These are phyloP conservation scores for Ogataea kodamae DNA, from an alignment of 805 yeast genomes.

Conservation along the genomic window DNA sequence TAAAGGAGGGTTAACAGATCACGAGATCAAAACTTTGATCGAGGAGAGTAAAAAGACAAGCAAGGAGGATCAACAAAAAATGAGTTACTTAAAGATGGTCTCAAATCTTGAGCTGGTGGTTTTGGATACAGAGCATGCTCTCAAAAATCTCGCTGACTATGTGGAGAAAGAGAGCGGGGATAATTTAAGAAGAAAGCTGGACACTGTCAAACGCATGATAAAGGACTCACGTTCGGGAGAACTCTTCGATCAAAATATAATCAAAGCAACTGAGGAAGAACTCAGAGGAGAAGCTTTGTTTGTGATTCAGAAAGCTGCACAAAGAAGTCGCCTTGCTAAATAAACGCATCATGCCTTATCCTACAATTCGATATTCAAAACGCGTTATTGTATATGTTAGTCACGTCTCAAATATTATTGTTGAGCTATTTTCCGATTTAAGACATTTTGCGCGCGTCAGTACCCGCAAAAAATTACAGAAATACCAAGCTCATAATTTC, in stretches of 20 bases:
- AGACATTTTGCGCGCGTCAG: conserved; percentile 10
- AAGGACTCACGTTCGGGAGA: conserved; percentile 30
- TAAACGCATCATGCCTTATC: too few species aligned
- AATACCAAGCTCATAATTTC: not conserved
- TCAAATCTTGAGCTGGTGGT: conserved; percentile 47
- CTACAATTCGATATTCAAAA: too few species aligned
- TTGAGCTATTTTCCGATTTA: conserved; percentile 5
- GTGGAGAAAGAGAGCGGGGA: conserved; percentile 18
- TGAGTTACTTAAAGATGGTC: conserved; percentile 66
- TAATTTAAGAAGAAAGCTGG: conserved; percentile 20
- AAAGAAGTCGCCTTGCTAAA: conserved; percentile 18
- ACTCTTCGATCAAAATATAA: conserved; percentile 27
- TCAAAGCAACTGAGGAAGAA: conserved; percentile 36
- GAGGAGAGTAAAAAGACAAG: conserved; percentile 86
- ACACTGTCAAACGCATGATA: conserved; percentile 29
- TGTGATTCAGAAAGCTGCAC: conserved; percentile 29
- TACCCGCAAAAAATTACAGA: not conserved
- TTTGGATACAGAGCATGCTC: conserved; percentile 36
- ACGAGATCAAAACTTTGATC: conserved; percentile 89
- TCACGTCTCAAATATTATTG: not conserved
- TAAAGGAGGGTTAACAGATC: conserved; percentile 85
- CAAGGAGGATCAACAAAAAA: conserved; percentile 57
- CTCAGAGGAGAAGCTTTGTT: conserved; percentile 29
- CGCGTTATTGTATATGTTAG: too few species aligned
- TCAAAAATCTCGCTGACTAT: conserved; percentile 23